A percentile compares a stretch with the other conserved stretches of the same genome.
phyloP scores from a whole-genome alignment of 2,329 filamentous ascomycete genomes.

The Decorospora gaudefroyi region DNA sequence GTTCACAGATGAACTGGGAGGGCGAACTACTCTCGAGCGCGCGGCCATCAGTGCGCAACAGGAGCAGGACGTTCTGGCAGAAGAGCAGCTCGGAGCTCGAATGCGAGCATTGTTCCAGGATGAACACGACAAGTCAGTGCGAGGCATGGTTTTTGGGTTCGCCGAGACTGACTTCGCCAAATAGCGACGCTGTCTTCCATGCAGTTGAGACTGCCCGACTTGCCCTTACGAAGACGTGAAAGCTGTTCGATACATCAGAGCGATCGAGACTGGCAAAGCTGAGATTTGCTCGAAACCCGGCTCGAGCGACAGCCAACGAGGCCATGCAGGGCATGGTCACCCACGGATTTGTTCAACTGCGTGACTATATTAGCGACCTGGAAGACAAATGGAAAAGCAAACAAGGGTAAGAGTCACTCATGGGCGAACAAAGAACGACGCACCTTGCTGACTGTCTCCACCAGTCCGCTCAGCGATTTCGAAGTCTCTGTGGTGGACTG shows the following conservation, averaged over 20 bases:
- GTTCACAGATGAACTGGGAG: constrained; percentile 5
- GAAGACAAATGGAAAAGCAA: constrained; percentile 8
- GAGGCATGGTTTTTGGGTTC: background rate
- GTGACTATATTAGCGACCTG: background rate
- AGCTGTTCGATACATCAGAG: background rate
- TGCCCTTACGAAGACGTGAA: background rate
- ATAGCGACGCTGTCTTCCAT: constrained; percentile 1
- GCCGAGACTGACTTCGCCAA: background rate
- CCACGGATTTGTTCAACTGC: background rate
- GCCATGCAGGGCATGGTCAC: background rate
- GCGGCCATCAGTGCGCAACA: constrained; percentile 1
- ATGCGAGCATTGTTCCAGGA: constrained; percentile 3
- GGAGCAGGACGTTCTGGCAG: background rate
- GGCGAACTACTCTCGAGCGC: constrained; percentile 6
- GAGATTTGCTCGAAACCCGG: background rate
- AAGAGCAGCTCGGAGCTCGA: background rate
- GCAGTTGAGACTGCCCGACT: constrained; percentile 2
- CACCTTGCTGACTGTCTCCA: background rate
- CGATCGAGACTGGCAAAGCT: background rate
- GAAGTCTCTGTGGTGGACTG: constrained; percentile 7
- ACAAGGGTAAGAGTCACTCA: constrained; percentile 6
- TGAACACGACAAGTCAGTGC: background rate
- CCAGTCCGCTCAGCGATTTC: constrained; percentile 1
- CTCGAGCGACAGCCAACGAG: background rate
- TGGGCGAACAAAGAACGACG: background rate